These are phyloP conservation scores for Cystobasidiaceae sp. DNA, from an alignment of 1,284 basidiomycete species.

Conservation along the genomic window DNA sequence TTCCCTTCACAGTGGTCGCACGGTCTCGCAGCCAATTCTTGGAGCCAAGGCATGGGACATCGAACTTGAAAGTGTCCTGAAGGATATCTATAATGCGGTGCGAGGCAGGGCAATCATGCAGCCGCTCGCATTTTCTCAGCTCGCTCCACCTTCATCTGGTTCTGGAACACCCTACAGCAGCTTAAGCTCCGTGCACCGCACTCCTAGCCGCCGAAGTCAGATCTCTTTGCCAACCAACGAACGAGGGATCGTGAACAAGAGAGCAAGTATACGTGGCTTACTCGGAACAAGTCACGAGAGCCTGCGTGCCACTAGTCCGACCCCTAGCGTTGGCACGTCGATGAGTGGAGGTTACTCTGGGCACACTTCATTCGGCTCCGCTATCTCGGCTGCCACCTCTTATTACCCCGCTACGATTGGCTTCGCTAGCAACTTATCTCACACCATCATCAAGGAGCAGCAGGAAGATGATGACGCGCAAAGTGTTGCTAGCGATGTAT, in stretches of 20 bases:
- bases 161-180: slow-evolving; percentile 38
- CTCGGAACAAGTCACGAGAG: slow-evolving; percentile 37
- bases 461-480: slow-evolving; percentile 73
- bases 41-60: slow-evolving; percentile 58
- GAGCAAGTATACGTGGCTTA: slow-evolving; percentile 41
- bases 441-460: slow-evolving; percentile 89
- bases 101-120: slow-evolving; percentile 86
- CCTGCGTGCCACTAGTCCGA: slow-evolving; percentile 58
- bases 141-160: slow-evolving; percentile 12
- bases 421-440: slow-evolving; percentile 90
- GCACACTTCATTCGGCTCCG: background rate
- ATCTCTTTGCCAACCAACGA: slow-evolving; percentile 1
- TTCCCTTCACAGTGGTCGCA: too few species aligned
- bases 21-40: too few species aligned
- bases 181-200: slow-evolving; percentile 34
- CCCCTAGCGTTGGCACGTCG: slow-evolving; percentile 79
- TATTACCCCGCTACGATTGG: slow-evolving; percentile 59
- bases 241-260: slow-evolving; percentile 34
- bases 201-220: slow-evolving; percentile 36
- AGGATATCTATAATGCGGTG: slow-evolving; percentile 92
- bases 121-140: slow-evolving; percentile 53
- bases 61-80: slow-evolving; percentile 77
- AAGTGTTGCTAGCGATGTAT: slow-evolving; percentile 57
- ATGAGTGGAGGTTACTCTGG: slow-evolving; percentile 55
- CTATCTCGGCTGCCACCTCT: slow-evolving; percentile 32